Evolutionary conservation across 306 rosid genomes (phyloP), one percentile per base, ranked within the genome.

Genomic region (Urtica urens): DNA sequence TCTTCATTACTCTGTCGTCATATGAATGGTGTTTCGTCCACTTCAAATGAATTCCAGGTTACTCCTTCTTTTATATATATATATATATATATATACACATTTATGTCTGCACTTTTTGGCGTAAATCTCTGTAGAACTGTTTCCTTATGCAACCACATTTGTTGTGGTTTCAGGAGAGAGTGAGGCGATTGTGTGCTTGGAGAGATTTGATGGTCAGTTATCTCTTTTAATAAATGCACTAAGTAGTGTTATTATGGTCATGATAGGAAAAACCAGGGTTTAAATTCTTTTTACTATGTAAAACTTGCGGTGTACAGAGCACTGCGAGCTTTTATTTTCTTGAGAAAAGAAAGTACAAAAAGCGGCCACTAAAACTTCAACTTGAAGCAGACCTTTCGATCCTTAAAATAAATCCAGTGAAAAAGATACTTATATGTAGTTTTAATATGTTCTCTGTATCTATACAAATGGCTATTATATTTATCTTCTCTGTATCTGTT

Each of bases 121-220:
- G 2, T 35, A 3, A 35, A 6, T 35, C 27, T 38, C 22, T 18
- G 24, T 34, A 29, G 35, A 54, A 19, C 45, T 27, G 25, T 29
- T 41, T 35, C 26, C 25, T 72, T 29, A 74, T 27, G 41, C 34
- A 24, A 2, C 18, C 38, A 9, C 57, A 22, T 54, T 64, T 28
- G 23, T 38, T 57, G 38, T 68, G 67, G 74, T 75, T 84, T 77
- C 90, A 70, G 77, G 71, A 64, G 62, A 51, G 53, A 16, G 76
- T 84, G 70, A 72, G 79, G 78, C 80, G 64, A 46, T 55, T 90
- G 24, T 84, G 94, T 53, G 58, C 82, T 14, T 90, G 97, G 95
- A 80, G 95, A 77, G 95, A 84, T 70, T 29, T 84, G 48, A 79
- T 81, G 95, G 97, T 90, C 6, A 81, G 96, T 78, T 30, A 31